phyloP scores from a whole-genome alignment of 2,329 filamentous ascomycete species.

The Macroventuria anomochaeta region DNA sequence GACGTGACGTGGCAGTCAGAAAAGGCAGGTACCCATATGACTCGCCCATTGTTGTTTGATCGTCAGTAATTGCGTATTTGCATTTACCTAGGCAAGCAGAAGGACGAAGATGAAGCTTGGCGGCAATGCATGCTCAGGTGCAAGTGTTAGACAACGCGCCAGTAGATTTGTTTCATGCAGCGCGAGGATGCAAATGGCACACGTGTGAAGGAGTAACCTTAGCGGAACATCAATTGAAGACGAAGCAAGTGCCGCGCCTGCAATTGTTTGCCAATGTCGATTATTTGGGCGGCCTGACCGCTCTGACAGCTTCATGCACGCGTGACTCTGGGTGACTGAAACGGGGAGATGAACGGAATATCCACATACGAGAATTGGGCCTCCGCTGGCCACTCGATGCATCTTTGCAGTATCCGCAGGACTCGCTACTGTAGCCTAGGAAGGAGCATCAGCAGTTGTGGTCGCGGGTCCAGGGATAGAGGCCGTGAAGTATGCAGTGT shows the following conservation, averaged over 20 bases:
- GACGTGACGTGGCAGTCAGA: slow-evolving; percentile 21
- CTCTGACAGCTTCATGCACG: slow-evolving; percentile 27
- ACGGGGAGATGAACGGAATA: slow-evolving; percentile 20
- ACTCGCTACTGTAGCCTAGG: slow-evolving; percentile 56
- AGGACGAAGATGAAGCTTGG: slow-evolving; percentile 25
- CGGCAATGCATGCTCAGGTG: slow-evolving; percentile 17
- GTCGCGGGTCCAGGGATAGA: slow-evolving; percentile 14
- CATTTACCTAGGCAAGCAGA: slow-evolving; percentile 4
- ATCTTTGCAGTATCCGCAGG: slow-evolving; percentile 60
- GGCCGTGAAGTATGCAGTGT: slow-evolving; percentile 12
- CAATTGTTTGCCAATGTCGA: slow-evolving; percentile 11
- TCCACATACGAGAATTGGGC: slow-evolving; percentile 57
- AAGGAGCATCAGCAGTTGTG: slow-evolving; percentile 25
- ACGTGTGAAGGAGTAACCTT: slow-evolving; percentile 39
- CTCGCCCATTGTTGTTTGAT: slow-evolving; percentile 7
- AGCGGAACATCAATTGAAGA: slow-evolving; percentile 34
- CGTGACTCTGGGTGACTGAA: slow-evolving; percentile 24
- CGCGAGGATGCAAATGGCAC: slow-evolving; percentile 23
- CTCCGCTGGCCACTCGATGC: slow-evolving; percentile 55
- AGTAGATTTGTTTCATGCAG: slow-evolving; percentile 19
- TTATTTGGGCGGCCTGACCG: slow-evolving; percentile 12
- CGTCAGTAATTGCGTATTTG: slow-evolving; percentile 3
- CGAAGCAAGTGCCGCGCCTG: slow-evolving; percentile 13
- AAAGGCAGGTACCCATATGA: slow-evolving; percentile 10
- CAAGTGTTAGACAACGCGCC: slow-evolving; percentile 13